Evolutionary conservation across 345 rosid species (phyloP), one percentile per base, ranked within the genome.

Genomic region (Aurinia saxatilis): DNA sequence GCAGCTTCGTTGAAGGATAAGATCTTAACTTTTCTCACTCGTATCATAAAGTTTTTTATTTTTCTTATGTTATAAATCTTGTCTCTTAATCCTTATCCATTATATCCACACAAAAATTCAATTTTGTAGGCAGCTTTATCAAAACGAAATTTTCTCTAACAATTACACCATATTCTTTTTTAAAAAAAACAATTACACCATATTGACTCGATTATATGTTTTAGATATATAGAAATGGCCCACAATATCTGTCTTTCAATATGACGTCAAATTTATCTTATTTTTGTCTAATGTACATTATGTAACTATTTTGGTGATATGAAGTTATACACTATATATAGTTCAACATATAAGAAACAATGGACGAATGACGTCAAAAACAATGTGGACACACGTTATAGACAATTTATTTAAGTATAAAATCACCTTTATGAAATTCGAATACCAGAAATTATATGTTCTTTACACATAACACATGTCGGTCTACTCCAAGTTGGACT

Each of bases 1-100:
- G 68, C 38, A 48, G 18, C 29, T 19, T 53, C 14, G 68, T 38
- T 42, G 68, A 47, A 47, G 39, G 74, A 70, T 70, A 70, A 70
- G 74, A 54, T 63, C 44, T 46, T 54, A 70, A 62, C 68, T 70
- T 70, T n/a, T 61, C 56, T 50, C 30, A 10, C 45, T 39, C 1
- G 13, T 12, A 52, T 69, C 25, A 19, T 60, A 53, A 60, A 61
- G 5, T 36, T 61, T 12, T 35, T 11, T 29, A 1, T 21, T 41
- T 45, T 53, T 52, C 49, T 36, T 44, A 53, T 52, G 57, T 52
- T n/a, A 38, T 10, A 21, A 30, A 6, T 47, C 13, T 60, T 30
- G 38, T 40, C 58, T 55, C 63, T 63, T 70, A 56, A 63, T 33
- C 57, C 68, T 70, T 70, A 70, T 70, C 74, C 68, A 55, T 70